These are phyloP conservation scores for Trapa incisa DNA, from an alignment of 345 rosid species.

Conservation along the genomic window DNA sequence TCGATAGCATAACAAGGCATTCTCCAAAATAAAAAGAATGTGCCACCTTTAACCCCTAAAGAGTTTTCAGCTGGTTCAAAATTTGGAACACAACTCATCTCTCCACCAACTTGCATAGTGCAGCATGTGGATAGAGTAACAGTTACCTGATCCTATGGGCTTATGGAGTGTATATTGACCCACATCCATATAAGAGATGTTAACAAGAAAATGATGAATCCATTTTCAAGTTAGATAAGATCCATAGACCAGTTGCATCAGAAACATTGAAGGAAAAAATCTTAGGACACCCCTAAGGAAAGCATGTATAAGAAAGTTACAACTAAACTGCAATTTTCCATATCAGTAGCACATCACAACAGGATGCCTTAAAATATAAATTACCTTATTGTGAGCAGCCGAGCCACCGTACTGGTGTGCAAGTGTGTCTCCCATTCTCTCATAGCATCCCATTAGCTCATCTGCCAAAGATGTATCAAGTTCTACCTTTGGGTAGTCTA, in stretches of 20 bases:
- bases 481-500: constrained; percentile 53
- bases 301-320: not conserved
- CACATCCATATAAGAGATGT: not conserved
- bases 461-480: constrained; percentile 75
- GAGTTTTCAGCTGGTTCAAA: not conserved
- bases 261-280: not conserved
- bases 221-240: not conserved
- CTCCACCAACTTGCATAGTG: not conserved
- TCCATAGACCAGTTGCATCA: not conserved
- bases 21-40: not conserved
- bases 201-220: not conserved
- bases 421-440: constrained; percentile 81
- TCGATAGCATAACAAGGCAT: not conserved
- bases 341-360: not conserved
- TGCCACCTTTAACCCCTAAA: not conserved
- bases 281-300: not conserved
- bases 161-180: not conserved
- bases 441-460: constrained; percentile 73
- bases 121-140: not conserved
- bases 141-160: not conserved
- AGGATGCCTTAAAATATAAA: not conserved
- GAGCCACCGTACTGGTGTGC: constrained; percentile 91
- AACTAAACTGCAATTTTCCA: not conserved
- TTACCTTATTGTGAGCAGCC: constrained; percentile 78
- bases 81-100: not conserved